Evolutionary conservation across 257 asterid genomes (phyloP).

Genomic region (Osmanthus fragrans): DNA sequence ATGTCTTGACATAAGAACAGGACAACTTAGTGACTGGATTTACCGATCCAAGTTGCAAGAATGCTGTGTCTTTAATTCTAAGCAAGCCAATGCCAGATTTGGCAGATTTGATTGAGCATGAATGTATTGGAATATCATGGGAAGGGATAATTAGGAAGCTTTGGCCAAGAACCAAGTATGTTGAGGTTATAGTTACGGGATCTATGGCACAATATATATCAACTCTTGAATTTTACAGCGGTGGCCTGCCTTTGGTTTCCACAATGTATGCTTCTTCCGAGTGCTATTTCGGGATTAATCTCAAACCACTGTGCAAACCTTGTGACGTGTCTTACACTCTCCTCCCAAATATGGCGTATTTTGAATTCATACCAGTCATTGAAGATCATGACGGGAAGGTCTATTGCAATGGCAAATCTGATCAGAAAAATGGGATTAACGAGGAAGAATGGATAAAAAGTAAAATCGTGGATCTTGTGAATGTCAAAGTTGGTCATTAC

Average conservation of each 20-base stretch:
- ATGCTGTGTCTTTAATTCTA: conserved; percentile 48
- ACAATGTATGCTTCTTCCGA: conserved; percentile 95
- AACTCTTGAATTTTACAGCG: conserved; percentile 76
- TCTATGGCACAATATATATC: conserved; percentile 94
- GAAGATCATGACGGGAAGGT: neutral
- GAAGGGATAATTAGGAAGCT: conserved; percentile 73
- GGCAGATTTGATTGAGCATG: conserved; percentile 60
- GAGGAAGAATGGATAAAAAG: conserved; percentile 18
- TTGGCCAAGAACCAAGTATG: conserved; percentile 87
- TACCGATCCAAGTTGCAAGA: conserved; percentile 54
- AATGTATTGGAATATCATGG: conserved; percentile 63
- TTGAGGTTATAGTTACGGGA: conserved; percentile 90
- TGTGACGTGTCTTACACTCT: conserved; percentile 79
- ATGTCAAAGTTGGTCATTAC: conserved; percentile 75
- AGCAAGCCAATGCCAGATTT: conserved; percentile 54
- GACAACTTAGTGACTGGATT: conserved; percentile 57
- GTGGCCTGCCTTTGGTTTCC: conserved; percentile 79
- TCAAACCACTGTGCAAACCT: conserved; percentile 79
- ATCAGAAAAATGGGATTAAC: conserved; percentile 35
- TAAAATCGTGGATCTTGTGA: conserved; percentile 63
- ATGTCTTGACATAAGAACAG: conserved; percentile 62
- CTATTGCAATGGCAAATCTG: conserved; percentile 37
- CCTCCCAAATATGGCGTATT: conserved; percentile 79
- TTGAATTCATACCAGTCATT: conserved; percentile 70
- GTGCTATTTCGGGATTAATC: conserved; percentile 85